Base-by-base conservation (phyloP, 1,139 yeast genomes). In the Kluyveromyces marxianus region DNA sequence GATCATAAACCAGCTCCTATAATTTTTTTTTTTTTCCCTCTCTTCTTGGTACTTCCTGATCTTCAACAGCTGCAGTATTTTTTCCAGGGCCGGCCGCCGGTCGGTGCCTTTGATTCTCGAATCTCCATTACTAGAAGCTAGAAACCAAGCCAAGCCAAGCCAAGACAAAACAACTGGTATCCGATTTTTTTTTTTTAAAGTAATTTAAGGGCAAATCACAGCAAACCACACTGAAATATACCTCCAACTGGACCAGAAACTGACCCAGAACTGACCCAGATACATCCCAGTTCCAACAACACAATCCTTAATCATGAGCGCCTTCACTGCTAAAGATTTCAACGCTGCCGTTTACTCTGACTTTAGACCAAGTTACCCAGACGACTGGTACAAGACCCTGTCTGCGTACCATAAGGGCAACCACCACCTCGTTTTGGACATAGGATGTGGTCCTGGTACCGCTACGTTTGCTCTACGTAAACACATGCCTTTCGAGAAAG, bases 371-470 rank as follows among this genome's bases (percentile, higher is more conserved):
- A 67, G 71, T 2, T 86, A 85, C 55, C 87, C 89, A 0, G 55
- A 63, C 0, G 59, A 70, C 1, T 77, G 84, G 54, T 83, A 72
- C 55, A 55, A 69, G 7, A 56, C 66, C 10, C 56, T 85, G n/a
- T 51, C 63, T 4, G 48, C 58, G 1, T 78, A 74, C 53, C 75
- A 72, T 46, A 42, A 53, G 6, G 66, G 68, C n/a, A 46, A 55
- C 0, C 51, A 54, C 1, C 52, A 65, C 1, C 49, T 68, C 32
- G 77, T 78, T 1, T 61, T 86, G 5, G 96, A 88, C 63, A 68
- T 85, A 21, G 96, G 96, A 0, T 81, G 89, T 59, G 96, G 96
- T 1, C 83, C 96, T 0, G 96, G 96, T 0, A 81, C 81, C 52
- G 92, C 84, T 1, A 75, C 94, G 0, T 69, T 74, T 50, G 77